Evolutionary conservation across 2,329 filamentous ascomycete genomes (phyloP), one percentile per base, ranked within the genome.

Genomic region (Neopestalotiopsis clavispora): DNA sequence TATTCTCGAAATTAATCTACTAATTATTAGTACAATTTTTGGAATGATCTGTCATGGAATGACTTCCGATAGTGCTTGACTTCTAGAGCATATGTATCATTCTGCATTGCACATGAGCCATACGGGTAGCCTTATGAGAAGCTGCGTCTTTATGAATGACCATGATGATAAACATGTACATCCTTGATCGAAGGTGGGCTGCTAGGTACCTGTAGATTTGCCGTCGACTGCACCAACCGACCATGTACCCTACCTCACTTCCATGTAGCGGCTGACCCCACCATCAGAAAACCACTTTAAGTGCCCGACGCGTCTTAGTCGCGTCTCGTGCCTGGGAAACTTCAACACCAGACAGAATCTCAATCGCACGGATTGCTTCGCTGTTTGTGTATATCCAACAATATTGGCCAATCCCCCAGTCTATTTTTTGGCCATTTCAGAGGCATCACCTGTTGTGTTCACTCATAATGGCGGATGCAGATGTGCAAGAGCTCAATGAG

Each of bases 401-500:
- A n/a, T 38, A 10, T 38, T 10, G 34, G 34, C 34, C 10, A 10
- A 38, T 3, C 34, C 10, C 34, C 1, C 34, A 10, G 10, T 38
- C 0, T 38, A 5, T 5, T 38, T 38, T 10, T 38, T 38, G 34
- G 34, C 34, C 34, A 52, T 23, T n/a, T 23, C 17, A 52, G 6
- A 52, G 45, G 20, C n/a, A 2, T 52, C 9, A n/a, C 0, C 9
- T 52, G 9, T 28, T 10, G 1, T 20, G 6, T 7, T 3, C 23
- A 28, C 2, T 52, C 68, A 73, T 60, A 59, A 84, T 84, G 82
- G 78, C 80, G 56, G 81, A 84, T 65, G 74, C 78, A 61, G 78
- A 75, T 3, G 68, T 79, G 13, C 76, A 78, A 66, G 81, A 85
- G 73, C 74, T 86, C 67, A 84, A 84, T 70, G 79, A 83, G 73